phyloP scores from a whole-genome alignment of 2,329 filamentous ascomycete genomes.

The Aureobasidium sp. region DNA sequence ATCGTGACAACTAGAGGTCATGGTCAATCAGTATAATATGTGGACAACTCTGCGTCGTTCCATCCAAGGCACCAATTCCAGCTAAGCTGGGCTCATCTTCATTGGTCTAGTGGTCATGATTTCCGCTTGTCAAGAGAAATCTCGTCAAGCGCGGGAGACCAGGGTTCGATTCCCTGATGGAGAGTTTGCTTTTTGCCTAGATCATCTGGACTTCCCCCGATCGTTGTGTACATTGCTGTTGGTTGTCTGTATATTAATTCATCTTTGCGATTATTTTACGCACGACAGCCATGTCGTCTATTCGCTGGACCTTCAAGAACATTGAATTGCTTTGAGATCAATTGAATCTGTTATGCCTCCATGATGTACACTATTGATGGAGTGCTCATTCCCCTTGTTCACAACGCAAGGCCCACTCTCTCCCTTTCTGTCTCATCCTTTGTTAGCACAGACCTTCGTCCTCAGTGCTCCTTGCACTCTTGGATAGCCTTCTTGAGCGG shows the following conservation, averaged over 20 bases:
- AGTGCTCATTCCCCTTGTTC: neutral
- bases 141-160: constrained; percentile 25
- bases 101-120: constrained; percentile 17
- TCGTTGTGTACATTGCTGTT: no score
- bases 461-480: neutral
- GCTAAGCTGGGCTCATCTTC: constrained; percentile 13
- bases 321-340: no score
- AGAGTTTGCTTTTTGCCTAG: neutral
- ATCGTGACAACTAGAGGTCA: no score
- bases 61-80: constrained; percentile 1
- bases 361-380: neutral
- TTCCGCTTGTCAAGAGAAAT: constrained; percentile 13
- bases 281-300: no score
- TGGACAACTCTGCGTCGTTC: no score
- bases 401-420: neutral
- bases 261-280: no score
- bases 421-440: neutral
- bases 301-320: no score
- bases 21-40: no score
- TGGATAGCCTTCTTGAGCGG: neutral
- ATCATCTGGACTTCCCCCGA: no score
- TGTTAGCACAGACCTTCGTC: neutral
- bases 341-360: no score
- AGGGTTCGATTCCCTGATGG: constrained; percentile 28
- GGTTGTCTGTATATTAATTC: no score